A percentile compares a stretch with the other conserved stretches of the same genome.
Evolutionary conservation across 148 eudicot genomes (phyloP).

Genomic region (Chenopodium quinoa): DNA sequence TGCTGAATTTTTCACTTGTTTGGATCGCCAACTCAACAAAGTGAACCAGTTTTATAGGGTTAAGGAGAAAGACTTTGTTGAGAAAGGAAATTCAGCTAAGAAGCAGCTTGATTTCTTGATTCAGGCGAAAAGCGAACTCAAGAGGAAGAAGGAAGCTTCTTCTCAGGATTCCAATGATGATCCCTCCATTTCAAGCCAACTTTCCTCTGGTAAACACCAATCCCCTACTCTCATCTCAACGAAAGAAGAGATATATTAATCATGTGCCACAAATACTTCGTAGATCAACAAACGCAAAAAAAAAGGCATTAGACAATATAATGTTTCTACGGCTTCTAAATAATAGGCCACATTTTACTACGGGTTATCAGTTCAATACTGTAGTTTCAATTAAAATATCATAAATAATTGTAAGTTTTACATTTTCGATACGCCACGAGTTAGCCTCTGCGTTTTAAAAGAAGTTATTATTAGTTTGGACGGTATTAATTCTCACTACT

Average conservation of each 20-base stretch:
- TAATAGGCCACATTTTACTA: no score
- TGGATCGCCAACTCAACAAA: constrained; percentile 88
- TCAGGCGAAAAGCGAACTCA: constrained; percentile 53
- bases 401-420: no score
- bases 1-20: constrained; percentile 60
- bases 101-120: constrained; percentile 73
- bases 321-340: no score
- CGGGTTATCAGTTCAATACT: no score
- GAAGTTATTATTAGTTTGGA: no score
- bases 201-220: constrained; percentile 54
- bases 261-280: constrained; percentile 26
- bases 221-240: background rate
- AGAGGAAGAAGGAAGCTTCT: constrained; percentile 41
- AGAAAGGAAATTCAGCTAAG: constrained; percentile 68
- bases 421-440: no score
- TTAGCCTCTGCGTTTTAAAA: no score
- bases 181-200: constrained; percentile 69
- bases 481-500: no score
- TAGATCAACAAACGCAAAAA: no score
- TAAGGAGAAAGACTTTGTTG: constrained; percentile 82
- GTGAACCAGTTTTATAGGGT: constrained; percentile 74
- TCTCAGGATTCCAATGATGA: constrained; percentile 57
- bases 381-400: no score
- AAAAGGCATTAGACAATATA: no score
- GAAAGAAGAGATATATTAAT: background rate